Percentiles rank a stretch among this genome's conserved stretches.
phyloP scores from a whole-genome alignment of 2,329 filamentous ascomycete genomes.

The Aschersonia sp. region DNA sequence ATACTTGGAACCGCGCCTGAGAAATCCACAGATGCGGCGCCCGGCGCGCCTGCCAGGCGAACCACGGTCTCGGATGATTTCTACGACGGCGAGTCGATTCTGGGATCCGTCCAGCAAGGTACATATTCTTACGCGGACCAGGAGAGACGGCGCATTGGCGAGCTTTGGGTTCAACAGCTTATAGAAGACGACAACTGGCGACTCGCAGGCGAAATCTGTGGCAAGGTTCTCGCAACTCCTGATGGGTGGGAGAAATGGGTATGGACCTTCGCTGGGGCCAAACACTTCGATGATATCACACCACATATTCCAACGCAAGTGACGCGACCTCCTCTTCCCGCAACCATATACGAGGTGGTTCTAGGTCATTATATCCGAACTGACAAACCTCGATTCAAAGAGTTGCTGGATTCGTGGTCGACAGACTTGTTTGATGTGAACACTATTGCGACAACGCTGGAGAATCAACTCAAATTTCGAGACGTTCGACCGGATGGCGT shows the following conservation, averaged over 20 bases:
- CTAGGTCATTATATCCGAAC: conserved; percentile 76
- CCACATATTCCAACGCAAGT: conserved; percentile 65
- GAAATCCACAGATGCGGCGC: conserved; percentile 21
- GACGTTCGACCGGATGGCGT: conserved; percentile 64
- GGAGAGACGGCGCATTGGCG: conserved; percentile 83
- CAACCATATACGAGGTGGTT: conserved; percentile 76
- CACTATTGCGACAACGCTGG: conserved; percentile 62
- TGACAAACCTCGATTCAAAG: conserved; percentile 61
- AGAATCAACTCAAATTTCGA: conserved; percentile 66
- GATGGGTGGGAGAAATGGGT: conserved; percentile 92
- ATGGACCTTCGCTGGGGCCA: conserved; percentile 75
- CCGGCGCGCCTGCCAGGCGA: conserved; percentile 26
- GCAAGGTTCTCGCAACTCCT: conserved; percentile 66
- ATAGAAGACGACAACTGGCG: conserved; percentile 62
- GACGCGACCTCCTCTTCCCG: conserved; percentile 66
- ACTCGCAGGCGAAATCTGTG: conserved; percentile 65
- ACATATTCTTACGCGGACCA: conserved; percentile 58
- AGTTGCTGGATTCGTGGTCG: conserved; percentile 73
- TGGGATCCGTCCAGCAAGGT: conserved; percentile 42
- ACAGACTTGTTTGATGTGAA: conserved; percentile 70
- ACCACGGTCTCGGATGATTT: conserved; percentile 42
- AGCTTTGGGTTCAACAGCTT: conserved; percentile 84
- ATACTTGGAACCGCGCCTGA: conserved; percentile 33
- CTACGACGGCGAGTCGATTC: conserved; percentile 50
- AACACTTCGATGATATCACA: conserved; percentile 82